phyloP scores from a whole-genome alignment of 2,329 filamentous ascomycete species.

The Phyllosticta capitalensis region DNA sequence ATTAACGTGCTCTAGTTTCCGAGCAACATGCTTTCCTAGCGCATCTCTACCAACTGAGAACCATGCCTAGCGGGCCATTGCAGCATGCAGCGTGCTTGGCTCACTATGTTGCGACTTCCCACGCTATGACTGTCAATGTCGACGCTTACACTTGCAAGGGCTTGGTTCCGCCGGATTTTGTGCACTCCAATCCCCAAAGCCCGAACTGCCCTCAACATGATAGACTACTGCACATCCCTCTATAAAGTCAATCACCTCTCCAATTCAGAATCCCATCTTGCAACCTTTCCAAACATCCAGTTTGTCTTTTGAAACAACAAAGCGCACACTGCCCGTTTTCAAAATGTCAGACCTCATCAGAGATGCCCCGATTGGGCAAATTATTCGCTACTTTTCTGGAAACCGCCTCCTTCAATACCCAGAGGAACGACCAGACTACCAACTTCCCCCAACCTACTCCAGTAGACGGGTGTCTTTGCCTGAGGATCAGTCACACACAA shows the following conservation, averaged over 20 bases:
- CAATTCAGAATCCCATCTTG: not conserved
- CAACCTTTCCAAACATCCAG: not conserved
- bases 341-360: slow-evolving; percentile 37
- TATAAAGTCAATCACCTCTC: not conserved
- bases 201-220: not conserved
- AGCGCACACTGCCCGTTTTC: not conserved
- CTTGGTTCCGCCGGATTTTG: not conserved
- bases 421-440: slow-evolving; percentile 49
- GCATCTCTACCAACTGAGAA: not conserved
- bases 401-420: slow-evolving; percentile 49
- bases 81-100: not conserved
- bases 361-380: slow-evolving; percentile 50
- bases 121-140: not conserved
- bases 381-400: slow-evolving; percentile 45
- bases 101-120: not conserved
- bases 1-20: not conserved
- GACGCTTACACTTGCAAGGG: not conserved
- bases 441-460: slow-evolving; percentile 37
- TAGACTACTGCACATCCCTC: not conserved
- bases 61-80: not conserved
- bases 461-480: slow-evolving; percentile 12
- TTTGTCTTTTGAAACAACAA: not conserved
- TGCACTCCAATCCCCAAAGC: not conserved
- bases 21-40: not conserved
- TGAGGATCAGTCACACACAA: slow-evolving; percentile 3